Conservation (phyloP, 176 grass and related monocot species). For the Carex cristatella region DNA sequence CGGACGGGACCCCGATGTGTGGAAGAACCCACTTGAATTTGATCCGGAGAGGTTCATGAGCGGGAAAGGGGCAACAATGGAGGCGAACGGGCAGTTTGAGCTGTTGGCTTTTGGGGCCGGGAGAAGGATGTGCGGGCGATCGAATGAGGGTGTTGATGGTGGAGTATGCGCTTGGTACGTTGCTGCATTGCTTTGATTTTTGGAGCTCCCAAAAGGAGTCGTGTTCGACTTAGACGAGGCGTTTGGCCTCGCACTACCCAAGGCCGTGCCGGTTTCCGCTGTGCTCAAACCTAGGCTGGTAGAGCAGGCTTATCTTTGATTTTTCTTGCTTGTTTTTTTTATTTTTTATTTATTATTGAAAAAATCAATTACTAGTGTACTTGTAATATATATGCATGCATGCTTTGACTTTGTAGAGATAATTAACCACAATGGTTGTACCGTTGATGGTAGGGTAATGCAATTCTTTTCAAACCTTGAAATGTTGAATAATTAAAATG, state of each 20-base stretch:
- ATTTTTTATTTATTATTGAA: not conserved
- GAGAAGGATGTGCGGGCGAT: constrained; percentile 2
- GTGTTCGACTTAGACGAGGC: constrained; percentile 22
- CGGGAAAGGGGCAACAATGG: not conserved
- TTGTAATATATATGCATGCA: too few species aligned
- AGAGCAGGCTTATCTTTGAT: not conserved
- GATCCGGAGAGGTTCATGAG: constrained; percentile 12
- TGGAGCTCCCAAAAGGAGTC: constrained; percentile 10
- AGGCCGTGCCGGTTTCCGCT: constrained; percentile 17
- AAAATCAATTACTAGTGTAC: not conserved
- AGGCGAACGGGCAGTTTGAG: constrained; percentile 8
- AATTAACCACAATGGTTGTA: too few species aligned
- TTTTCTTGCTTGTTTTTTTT: not conserved
- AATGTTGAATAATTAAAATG: too few species aligned
- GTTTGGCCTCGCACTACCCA: constrained; percentile 9
- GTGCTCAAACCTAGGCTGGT: constrained; percentile 6
- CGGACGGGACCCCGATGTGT: constrained; percentile 21
- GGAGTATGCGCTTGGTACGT: not conserved
- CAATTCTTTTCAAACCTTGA: too few species aligned
- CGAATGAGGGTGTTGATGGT: constrained; percentile 17
- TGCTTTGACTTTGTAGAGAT: too few species aligned
- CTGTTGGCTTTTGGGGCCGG: not conserved
- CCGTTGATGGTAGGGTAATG: too few species aligned
- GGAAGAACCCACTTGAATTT: constrained; percentile 26
- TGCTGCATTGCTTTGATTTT: constrained; percentile 26